Base-by-base conservation (phyloP, 805 yeast genomes). In the Saccharomycopsis sp. region DNA sequence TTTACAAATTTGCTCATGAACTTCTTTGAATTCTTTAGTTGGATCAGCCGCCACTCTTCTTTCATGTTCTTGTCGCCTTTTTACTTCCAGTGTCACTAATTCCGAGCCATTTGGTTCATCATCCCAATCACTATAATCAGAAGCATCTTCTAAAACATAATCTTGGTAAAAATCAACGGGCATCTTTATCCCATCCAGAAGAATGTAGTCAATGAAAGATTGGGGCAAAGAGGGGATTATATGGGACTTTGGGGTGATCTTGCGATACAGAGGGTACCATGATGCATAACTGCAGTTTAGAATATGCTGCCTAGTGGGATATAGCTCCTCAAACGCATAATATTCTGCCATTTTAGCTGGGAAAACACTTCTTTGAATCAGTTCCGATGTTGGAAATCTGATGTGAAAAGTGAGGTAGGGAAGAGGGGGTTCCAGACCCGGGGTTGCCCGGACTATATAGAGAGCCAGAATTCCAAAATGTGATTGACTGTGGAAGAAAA, bases 121-220 rank as follows among this genome's bases (percentile, higher is more conserved):
- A 28, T 77, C 81, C 83, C 89, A 79, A 48, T 79, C 87, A 47
- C 85, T 75, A 54, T 81, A 81, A 26, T 79, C 86, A 45, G 75
- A 75, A 46, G 76, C 79, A 39, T 77, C 74, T 37, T 58, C 57
- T 6, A 66, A 60, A 13, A 52, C 49, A 1, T 56, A 60, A 14
- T 59, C 62, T 13, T 64, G 61, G 20, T 55, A 50, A 2, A 45
- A 65, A 14, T 69, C 76, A 1, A 61, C 58, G 0, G 86, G 84
- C 6, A 85, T 59, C 21, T 56, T 63, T 26, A 85, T 79, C 2
- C 86, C 88, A 52, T 85, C 94, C 21, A 72, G 66, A 14, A 67
- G 65, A 37, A 83, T 53, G 50, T 80, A 83, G 3, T 69, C 66
- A 2, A 80, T 58, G 51, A 83, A 82, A 6, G 59, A 63, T 21